A percentile compares a stretch with the other conserved stretches of the same genome.
These are phyloP conservation scores for Pythium aquatile DNA, from an alignment of 352 stramenopile genomes.

Conservation along the genomic window DNA sequence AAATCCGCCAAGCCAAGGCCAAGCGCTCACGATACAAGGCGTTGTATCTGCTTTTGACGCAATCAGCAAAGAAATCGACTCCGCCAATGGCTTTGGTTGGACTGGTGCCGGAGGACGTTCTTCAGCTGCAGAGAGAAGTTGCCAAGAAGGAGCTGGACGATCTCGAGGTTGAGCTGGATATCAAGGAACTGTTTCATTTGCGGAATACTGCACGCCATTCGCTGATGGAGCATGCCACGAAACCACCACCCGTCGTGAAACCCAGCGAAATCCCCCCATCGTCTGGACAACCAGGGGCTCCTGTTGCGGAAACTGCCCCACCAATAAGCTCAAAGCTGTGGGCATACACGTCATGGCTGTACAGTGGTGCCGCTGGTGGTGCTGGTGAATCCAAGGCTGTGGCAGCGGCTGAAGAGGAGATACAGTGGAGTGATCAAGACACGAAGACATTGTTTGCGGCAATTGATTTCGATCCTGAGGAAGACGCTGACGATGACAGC, in stretches of 20 bases:
- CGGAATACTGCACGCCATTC: constrained; percentile 48
- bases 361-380: constrained; percentile 15
- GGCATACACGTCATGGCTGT: constrained; percentile 77
- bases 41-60: constrained; percentile 42
- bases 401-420: constrained; percentile 31
- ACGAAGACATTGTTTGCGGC: constrained; percentile 76
- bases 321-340: constrained; percentile 52
- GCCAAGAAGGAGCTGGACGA: constrained; percentile 53
- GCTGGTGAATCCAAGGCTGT: not conserved
- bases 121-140: constrained; percentile 46
- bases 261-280: not conserved
- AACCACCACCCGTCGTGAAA: constrained; percentile 18
- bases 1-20: constrained; percentile 36
- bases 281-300: not conserved
- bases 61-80: constrained; percentile 2
- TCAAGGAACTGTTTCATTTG: constrained; percentile 66
- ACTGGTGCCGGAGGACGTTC: constrained; percentile 42
- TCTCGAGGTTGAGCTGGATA: constrained; percentile 66
- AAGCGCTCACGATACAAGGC: constrained; percentile 56
- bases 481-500: constrained; percentile 17
- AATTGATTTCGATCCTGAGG: constrained; percentile 75
- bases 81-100: constrained; percentile 32
- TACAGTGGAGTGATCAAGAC: constrained; percentile 85
- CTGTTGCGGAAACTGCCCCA: constrained; percentile 1
- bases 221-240: constrained; percentile 38